Base-by-base conservation (phyloP, 805 yeast species). In the Clavispora asparagi region DNA sequence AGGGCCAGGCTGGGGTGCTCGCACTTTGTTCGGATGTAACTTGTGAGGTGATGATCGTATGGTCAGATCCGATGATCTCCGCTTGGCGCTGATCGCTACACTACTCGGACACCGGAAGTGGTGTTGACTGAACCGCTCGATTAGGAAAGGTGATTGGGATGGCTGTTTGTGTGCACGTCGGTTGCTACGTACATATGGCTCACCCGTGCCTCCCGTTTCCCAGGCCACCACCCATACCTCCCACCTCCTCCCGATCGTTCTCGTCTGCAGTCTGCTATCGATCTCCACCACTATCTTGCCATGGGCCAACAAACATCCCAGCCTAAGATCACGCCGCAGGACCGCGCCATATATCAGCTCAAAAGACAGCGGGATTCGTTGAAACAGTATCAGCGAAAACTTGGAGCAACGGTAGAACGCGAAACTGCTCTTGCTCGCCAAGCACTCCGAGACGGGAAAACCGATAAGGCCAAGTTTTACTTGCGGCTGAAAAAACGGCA, bases 301-400 rank as follows among this genome's bases (percentile, higher is more conserved):
- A 71, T 71, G 77, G 77, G 77, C 35, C 70, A 65, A 52, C 56
- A 71, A 36, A 58, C 71, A 14, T 71, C 79, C 17, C 74, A 77
- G 43, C 78, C 81, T 1, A 82, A 79, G 59, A 81, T 92, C 16
- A 88, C 96, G 7, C 74, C 83, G 32, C 91, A 90, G 55, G 99
- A 94, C 60, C 79, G 74, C 58, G 97, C 97, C 0, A 78, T 94
- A 10, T 74, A 89, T 52, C 94, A 91, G 59, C 73, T 94, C 55
- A 94, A 94, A 62, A 70, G 86, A 33, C 97, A 95, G 56, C 73
- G 97, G 49, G 99, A 94, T 65, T 84, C 83, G 52, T 74, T 94
- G 19, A 79, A 79, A 54, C 87, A 85, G 62, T 87, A 90, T 52
- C 86, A 82, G 56, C 69, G 69, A 40, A 78, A 80, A 49, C 76